These are phyloP conservation scores for Botryobasidium botryosum DNA, from an alignment of 768 basidiomycete species.

Conservation along the genomic window DNA sequence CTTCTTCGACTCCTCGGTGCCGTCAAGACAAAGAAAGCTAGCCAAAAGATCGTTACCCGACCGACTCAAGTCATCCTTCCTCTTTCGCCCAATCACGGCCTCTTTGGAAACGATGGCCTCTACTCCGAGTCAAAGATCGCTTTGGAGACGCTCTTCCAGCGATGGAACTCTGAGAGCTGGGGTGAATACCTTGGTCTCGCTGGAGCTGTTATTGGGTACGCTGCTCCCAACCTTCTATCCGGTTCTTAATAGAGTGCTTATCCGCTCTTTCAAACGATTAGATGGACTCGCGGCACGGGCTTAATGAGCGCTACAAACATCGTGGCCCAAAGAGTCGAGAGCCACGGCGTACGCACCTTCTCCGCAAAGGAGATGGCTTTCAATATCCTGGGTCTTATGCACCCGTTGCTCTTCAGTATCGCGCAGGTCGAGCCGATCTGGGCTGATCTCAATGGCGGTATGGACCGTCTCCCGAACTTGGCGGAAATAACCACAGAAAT, in stretches of 20 bases:
- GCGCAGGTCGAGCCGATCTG: constrained; percentile 99
- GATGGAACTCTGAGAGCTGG: constrained; percentile 98
- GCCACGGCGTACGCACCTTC: constrained; percentile 89
- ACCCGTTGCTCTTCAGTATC: constrained; percentile 96
- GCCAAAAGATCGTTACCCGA: constrained; percentile 87
- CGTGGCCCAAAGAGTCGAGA: constrained; percentile 85
- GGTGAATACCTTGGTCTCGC: constrained; percentile 96
- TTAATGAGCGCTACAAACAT: constrained; percentile 92
- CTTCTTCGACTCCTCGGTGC: constrained; percentile 90
- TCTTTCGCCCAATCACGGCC: constrained; percentile 92
- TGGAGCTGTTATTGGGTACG: constrained; percentile 93
- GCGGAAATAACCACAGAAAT: constrained; percentile 83
- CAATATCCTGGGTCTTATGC: constrained; percentile 98
- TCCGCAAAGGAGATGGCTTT: constrained; percentile 99
- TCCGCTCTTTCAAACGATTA: constrained; percentile 22
- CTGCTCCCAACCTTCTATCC: constrained; percentile 7
- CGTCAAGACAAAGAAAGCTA: constrained; percentile 96
- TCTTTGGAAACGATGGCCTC: constrained; percentile 94
- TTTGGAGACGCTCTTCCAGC: constrained; percentile 92
- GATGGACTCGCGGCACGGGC: constrained; percentile 97
- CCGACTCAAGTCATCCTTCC: constrained; percentile 98
- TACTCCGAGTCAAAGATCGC: constrained; percentile 99
- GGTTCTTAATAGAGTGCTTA: constrained; percentile 6
- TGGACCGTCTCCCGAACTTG: constrained; percentile 92
- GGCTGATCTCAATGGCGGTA: constrained; percentile 96